These are phyloP conservation scores for Peniophora sp. DNA, from an alignment of 1,284 basidiomycete genomes.

Conservation along the genomic window DNA sequence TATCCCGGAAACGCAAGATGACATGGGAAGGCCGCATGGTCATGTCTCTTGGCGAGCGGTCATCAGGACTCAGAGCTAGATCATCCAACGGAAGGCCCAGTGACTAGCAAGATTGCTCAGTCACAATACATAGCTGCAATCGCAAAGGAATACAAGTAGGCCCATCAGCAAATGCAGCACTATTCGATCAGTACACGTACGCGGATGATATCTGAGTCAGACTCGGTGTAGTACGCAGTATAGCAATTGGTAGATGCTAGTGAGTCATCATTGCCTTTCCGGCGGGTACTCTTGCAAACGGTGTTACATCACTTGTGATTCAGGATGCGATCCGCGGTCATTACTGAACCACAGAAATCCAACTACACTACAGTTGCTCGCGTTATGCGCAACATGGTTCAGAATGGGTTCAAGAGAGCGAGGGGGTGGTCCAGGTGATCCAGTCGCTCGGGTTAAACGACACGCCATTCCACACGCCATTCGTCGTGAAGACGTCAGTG, in stretches of 20 bases:
- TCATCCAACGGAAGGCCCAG: constrained; percentile 62
- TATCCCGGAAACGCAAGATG: too few relatives aligned
- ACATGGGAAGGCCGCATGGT: too few relatives aligned
- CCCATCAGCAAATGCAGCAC: not conserved
- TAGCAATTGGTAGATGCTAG: constrained; percentile 47
- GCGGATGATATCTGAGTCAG: constrained; percentile 49
- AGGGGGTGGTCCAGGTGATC: constrained; percentile 41
- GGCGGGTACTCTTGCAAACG: too few relatives aligned
- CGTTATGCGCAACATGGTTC: too few relatives aligned
- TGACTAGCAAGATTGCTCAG: constrained; percentile 38
- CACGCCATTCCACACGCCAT: constrained; percentile 31
- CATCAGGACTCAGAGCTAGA: constrained; percentile 28
- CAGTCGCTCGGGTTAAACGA: constrained; percentile 32
- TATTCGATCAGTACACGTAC: constrained; percentile 16
- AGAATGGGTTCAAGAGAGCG: constrained; percentile 16
- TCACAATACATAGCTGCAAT: constrained; percentile 54
- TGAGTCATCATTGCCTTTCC: constrained; percentile 49
- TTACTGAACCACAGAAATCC: too few relatives aligned
- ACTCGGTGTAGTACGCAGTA: constrained; percentile 56
- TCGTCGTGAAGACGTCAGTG: constrained; percentile 36
- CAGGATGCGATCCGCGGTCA: too few relatives aligned
- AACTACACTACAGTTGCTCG: too few relatives aligned
- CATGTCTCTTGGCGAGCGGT: too few relatives aligned
- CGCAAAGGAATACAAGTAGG: not conserved
- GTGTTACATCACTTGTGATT: too few relatives aligned